Percentiles rank a stretch among this genome's conserved stretches.
phyloP scores from a whole-genome alignment of 371 early-diverging fungal species.

The Zancudomyces culisetae region DNA sequence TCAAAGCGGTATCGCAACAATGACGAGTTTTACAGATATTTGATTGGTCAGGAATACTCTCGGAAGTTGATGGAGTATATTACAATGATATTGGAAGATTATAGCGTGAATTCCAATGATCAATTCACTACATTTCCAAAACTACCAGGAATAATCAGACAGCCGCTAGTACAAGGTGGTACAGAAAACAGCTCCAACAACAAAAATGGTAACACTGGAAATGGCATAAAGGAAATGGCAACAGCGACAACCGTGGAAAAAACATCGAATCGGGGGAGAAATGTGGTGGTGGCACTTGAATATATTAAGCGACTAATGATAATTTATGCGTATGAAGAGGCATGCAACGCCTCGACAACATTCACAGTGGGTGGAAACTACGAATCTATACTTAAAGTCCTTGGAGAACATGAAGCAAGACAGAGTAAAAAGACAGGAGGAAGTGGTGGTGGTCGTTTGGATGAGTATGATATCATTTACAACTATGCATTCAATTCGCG shows the following conservation, averaged over 20 bases:
- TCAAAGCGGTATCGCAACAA: not conserved
- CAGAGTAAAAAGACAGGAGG: not conserved
- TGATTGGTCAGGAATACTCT: conserved; percentile 24
- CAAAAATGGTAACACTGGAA: too few relatives aligned
- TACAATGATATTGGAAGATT: conserved; percentile 17
- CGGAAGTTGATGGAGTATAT: conserved; percentile 20
- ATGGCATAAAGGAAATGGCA: too few relatives aligned
- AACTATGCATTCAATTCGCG: conserved; percentile 20
- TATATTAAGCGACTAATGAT: conserved; percentile 51
- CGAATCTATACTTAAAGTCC: not conserved
- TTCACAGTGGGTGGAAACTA: not conserved
- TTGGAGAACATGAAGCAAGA: not conserved
- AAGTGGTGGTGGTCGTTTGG: conserved; percentile 2
- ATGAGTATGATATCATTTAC: not conserved
- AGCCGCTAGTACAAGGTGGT: conserved; percentile 3
- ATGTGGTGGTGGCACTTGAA: conserved; percentile 49
- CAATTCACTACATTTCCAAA: conserved; percentile 11
- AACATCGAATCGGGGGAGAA: too few relatives aligned
- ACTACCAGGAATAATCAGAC: conserved; percentile 16
- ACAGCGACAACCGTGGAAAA: too few relatives aligned
- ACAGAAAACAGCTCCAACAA: too few relatives aligned
- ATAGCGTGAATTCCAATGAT: conserved; percentile 7
- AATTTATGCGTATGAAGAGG: conserved; percentile 47
- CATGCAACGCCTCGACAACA: conserved; percentile 5
- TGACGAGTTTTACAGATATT: conserved; percentile 13